phyloP scores from a whole-genome alignment of 2,329 filamentous ascomycete species.

The Fusarium miscanthi region DNA sequence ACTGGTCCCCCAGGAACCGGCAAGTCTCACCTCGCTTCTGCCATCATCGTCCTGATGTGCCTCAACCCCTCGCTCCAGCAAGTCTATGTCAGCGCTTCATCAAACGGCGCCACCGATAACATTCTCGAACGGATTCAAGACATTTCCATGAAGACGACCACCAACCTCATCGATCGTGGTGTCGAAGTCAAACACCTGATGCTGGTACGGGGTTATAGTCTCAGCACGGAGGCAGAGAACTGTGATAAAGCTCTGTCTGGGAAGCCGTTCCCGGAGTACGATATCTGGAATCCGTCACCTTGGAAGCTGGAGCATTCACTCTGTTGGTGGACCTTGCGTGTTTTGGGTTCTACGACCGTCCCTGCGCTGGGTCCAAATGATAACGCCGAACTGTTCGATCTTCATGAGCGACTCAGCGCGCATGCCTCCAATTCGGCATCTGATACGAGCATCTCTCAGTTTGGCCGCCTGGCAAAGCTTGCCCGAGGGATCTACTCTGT shows the following conservation, averaged over 20 bases:
- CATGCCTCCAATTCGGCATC: accelerated
- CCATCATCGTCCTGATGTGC: background rate
- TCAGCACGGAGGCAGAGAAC: background rate
- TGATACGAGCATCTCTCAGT: accelerated
- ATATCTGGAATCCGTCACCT: background rate
- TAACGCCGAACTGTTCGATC: background rate
- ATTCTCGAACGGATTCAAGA: background rate
- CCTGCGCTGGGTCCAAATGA: background rate
- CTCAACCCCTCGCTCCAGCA: background rate
- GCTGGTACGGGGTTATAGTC: background rate
- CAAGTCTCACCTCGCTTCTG: background rate
- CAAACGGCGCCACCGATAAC: background rate
- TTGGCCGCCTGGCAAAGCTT: background rate
- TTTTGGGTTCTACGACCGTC: background rate
- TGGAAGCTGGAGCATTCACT: background rate
- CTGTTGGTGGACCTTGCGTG: constrained; percentile 18
- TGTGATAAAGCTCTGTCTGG: background rate
- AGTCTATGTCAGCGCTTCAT: background rate
- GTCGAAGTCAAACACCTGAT: background rate
- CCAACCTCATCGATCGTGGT: accelerated
- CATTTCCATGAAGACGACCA: accelerated
- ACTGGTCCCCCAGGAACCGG: background rate
- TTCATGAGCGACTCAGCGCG: background rate
- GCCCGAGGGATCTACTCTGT: background rate
- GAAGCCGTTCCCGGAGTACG: accelerated